phyloP scores from a whole-genome alignment of 768 basidiomycete species.

The Multifurca ochricompacta region DNA sequence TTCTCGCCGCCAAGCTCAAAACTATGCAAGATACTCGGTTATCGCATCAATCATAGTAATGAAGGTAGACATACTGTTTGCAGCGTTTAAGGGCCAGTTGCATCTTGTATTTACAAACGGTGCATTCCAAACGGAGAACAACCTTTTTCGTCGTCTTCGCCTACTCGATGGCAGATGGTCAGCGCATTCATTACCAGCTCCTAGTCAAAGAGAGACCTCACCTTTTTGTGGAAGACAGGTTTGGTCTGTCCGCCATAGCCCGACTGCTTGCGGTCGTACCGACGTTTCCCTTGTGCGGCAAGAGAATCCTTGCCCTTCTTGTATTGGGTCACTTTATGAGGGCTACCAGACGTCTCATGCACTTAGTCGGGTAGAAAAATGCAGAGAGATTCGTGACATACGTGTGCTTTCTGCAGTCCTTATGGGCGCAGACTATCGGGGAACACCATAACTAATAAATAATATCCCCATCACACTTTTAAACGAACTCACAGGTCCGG shows the following conservation, averaged over 20 bases:
- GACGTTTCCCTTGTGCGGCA: conserved; percentile 98
- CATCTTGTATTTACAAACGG: conserved; percentile 98
- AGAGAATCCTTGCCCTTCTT: conserved; percentile 99
- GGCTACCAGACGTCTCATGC: conserved; percentile 40
- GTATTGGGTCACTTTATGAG: conserved; percentile 99
- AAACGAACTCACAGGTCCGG: conserved; percentile 76
- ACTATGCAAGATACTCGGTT: conserved; percentile 34
- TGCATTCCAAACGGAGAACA: conserved; percentile 95
- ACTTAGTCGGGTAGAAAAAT: not conserved
- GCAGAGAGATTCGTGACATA: conserved; percentile 34
- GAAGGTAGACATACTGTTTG: conserved; percentile 79
- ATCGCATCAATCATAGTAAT: not conserved
- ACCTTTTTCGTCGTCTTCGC: conserved; percentile 99
- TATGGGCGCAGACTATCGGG: conserved; percentile 83
- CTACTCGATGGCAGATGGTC: conserved; percentile 31
- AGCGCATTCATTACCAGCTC: not conserved
- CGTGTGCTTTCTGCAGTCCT: conserved; percentile 96
- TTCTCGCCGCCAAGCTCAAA: conserved; percentile 99
- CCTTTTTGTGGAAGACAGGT: conserved; percentile 99
- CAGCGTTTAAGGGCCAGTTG: conserved; percentile 94
- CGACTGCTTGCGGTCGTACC: conserved; percentile 98
- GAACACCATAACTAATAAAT: conserved; percentile 21
- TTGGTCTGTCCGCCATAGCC: conserved; percentile 99
- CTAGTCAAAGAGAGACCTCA: conserved; percentile 28
- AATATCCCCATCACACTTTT: not conserved